Evolutionary conservation across 768 basidiomycete species (phyloP), one percentile per base, ranked within the genome.

Genomic region (Tricholoma sp.): DNA sequence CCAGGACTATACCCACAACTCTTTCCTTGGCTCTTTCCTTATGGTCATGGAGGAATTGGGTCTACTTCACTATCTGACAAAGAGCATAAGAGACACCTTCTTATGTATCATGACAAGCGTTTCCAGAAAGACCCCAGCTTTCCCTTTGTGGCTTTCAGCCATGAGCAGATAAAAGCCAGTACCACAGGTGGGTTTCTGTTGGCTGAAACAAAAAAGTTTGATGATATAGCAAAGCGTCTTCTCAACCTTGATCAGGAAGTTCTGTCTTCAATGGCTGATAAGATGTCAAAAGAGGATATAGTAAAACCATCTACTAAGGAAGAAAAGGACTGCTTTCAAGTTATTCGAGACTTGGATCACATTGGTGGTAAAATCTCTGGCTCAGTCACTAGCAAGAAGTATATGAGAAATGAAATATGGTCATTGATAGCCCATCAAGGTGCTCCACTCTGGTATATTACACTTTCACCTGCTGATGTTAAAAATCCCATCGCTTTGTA

Each of bases 11-110:
- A 74, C 60, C 72, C 76, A 1, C 61, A 69, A 6, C 74, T 77
- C 69, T 77, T 76, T 64, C 76, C 75, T 0, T 77, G 74, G 73
- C 59, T 78, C 0, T 78, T 72, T 61, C 76, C 74, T 0, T 78
- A 76, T 62, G 73, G 76, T 0, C 31, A 64, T 18, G 70, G 70
- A 3, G 63, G 66, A 0, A 54, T 67, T n/a, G 66, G 63, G 10
- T 52, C 18, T 27, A 46, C 49, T 9, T 35, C 10, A n/a, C 27
- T 72, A 10, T 59, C 61, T 2, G 64, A 64, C 10, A 18, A 41
- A 4, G 29, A 19, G 5, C 69, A 71, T 27, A 70, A 69, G 21
- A 41, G 58, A 35, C 54, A 63, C 10, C 52, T 71, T 0, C 55
- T 78, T 0, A 63, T 72, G 66, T 78, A 75, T 57, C 67, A 72